Evolutionary conservation across 2,329 filamentous ascomycete genomes (phyloP), one percentile per base, ranked within the genome.

Genomic region (Dactylellina leptospora): DNA sequence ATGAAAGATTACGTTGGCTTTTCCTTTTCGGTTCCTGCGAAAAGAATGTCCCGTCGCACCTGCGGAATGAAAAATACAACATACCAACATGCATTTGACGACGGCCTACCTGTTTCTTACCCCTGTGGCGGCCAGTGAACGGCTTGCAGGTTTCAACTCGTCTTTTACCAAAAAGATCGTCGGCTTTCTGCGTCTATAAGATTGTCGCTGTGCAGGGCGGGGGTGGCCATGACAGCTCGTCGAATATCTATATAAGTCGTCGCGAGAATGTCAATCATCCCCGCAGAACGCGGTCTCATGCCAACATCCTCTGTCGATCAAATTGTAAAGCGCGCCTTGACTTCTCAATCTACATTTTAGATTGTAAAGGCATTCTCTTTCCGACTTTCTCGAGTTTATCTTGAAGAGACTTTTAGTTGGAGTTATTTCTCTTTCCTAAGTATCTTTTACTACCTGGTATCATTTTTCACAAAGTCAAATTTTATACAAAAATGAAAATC

Each of bases 231-330:
- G 42, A 45, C 42, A 10, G 44, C 16, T 27, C 11, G 9, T 10
- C 16, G 28, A 9, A 10, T 25, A n/a, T 58, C 54, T 58, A 58
- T 58, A 58, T 58, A 58, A 58, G 53, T 33, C 23, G 18, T 42
- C 33, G 9, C 36, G 25, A 30, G 13, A 11, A 40, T 42, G n/a
- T 58, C 25, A n/a, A 42, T 56, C 51, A 16, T 25, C 13, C n/a
- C 22, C 23, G n/a, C 18, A 30, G 38, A 30, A 45, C 40, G 38
- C 16, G 25, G 25, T 36, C 8, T 20, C 10, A 9, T 11, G n/a
- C n/a, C n/a, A n/a, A n/a, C n/a, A n/a, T n/a, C 2, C 13, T 40
- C 20, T 47, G 54, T 36, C 30, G 28, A 53, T 53, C 48, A 53
- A 18, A 40, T 5, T 16, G 11, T 13, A 48, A n/a, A 2, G 23